Conservation (phyloP, 495 filamentous ascomycete species). For the Aspergillus carlsbadensis region DNA sequence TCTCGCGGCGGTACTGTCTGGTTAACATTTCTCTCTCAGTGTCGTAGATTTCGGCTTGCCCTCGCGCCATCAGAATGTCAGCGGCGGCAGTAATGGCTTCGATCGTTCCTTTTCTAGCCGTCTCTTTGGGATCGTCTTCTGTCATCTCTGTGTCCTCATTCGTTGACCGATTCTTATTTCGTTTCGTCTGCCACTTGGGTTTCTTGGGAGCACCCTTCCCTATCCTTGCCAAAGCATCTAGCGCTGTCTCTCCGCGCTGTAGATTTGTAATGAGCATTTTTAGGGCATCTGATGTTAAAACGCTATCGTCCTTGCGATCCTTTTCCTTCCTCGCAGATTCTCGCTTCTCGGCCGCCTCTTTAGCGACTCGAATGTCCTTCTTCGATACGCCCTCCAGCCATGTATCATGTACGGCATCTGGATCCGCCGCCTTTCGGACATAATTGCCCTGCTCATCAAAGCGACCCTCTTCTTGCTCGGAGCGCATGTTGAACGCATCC, state of each 20-base stretch:
- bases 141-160: slow-evolving; percentile 67
- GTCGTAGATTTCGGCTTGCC: slow-evolving; percentile 86
- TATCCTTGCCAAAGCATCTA: slow-evolving; percentile 84
- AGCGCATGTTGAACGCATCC: slow-evolving; percentile 92
- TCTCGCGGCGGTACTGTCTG: slow-evolving; percentile 80
- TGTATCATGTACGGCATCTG: slow-evolving; percentile 84
- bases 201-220: slow-evolving; percentile 65
- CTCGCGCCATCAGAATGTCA: slow-evolving; percentile 77
- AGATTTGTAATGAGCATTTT: slow-evolving; percentile 67
- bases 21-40: slow-evolving; percentile 80
- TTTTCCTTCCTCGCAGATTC: slow-evolving; percentile 71
- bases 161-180: slow-evolving; percentile 56
- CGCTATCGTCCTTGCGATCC: slow-evolving; percentile 67
- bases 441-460: slow-evolving; percentile 92
- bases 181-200: slow-evolving; percentile 60
- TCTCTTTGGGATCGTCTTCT: slow-evolving; percentile 71
- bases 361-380: slow-evolving; percentile 86
- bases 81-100: slow-evolving; percentile 84
- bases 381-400: slow-evolving; percentile 93
- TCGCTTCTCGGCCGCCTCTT: slow-evolving; percentile 82
- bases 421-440: slow-evolving; percentile 84
- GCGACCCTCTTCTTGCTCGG: slow-evolving; percentile 86
- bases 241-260: slow-evolving; percentile 79
- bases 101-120: slow-evolving; percentile 66
- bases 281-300: slow-evolving; percentile 73